These are phyloP conservation scores for Colletotrichum chlorophyti DNA, from an alignment of 2,329 filamentous ascomycete species.

Conservation along the genomic window DNA sequence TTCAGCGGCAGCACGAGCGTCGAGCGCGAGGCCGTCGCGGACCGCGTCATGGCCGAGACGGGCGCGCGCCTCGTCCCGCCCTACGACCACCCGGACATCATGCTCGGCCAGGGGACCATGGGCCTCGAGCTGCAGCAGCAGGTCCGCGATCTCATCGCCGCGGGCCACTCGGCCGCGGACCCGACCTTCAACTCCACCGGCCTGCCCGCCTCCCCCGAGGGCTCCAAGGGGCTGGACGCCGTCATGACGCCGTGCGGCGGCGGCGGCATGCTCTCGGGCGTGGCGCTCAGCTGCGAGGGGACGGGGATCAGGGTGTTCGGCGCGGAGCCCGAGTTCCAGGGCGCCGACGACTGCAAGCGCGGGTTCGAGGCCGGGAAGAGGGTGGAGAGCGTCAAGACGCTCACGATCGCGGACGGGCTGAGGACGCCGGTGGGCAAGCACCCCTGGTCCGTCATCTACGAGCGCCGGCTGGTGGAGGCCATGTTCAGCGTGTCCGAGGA, in stretches of 20 bases:
- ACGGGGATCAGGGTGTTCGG: slow-evolving; percentile 83
- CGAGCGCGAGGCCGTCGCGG: slow-evolving; percentile 82
- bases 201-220: not conserved
- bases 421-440: slow-evolving; percentile 79
- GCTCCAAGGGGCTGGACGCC: slow-evolving; percentile 60
- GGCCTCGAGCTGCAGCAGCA: slow-evolving; percentile 84
- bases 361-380: slow-evolving; percentile 71
- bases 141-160: slow-evolving; percentile 59
- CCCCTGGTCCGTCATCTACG: slow-evolving; percentile 80
- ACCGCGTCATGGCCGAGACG: slow-evolving; percentile 72
- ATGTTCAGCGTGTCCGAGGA: slow-evolving; percentile 80
- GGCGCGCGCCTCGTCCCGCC: slow-evolving; percentile 84
- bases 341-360: slow-evolving; percentile 81
- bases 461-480: slow-evolving; percentile 71
- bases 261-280: slow-evolving; percentile 85
- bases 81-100: slow-evolving; percentile 91
- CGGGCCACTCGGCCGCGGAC: slow-evolving; percentile 26
- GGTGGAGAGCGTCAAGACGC: slow-evolving; percentile 71
- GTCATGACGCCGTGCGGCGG: slow-evolving; percentile 87
- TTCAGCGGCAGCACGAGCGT: slow-evolving; percentile 82
- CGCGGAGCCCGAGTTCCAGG: slow-evolving; percentile 82
- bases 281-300: slow-evolving; percentile 76
- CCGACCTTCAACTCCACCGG: slow-evolving; percentile 23
- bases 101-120: slow-evolving; percentile 91
- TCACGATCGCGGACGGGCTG: slow-evolving; percentile 90